Percentiles rank a stretch among this genome's conserved stretches.
phyloP scores from a whole-genome alignment of 495 filamentous ascomycete genomes.

The Friedmanniomyces simplex region DNA sequence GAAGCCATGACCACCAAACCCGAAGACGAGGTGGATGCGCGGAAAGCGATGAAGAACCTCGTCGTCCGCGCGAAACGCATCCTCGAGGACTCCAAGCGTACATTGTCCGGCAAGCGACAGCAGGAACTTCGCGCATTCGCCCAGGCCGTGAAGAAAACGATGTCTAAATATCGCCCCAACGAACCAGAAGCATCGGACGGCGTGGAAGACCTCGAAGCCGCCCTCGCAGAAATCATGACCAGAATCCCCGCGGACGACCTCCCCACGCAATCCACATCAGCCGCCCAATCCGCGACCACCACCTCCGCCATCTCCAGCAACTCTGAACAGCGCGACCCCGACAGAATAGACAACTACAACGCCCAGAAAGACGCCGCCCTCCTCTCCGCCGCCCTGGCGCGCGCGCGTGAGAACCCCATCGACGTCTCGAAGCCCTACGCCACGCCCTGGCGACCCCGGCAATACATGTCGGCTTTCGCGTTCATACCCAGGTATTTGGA shows the following conservation, averaged over 20 bases:
- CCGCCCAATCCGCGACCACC: background rate
- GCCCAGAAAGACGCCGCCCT: conserved; percentile 15
- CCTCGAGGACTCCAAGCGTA: conserved; percentile 39
- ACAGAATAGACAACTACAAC: conserved; percentile 3
- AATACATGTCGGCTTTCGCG: conserved; percentile 82
- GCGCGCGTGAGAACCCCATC: conserved; percentile 59
- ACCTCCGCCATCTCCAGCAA: conserved; percentile 2
- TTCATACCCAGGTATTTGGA: conserved; percentile 94
- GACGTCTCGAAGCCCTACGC: conserved; percentile 73
- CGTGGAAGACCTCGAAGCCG: conserved; percentile 12
- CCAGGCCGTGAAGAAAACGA: conserved; percentile 41
- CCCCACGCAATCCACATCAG: conserved; percentile 1
- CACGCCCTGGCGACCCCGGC: conserved; percentile 82
- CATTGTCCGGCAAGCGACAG: conserved; percentile 49
- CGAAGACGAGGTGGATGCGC: conserved; percentile 21
- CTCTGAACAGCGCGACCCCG: background rate
- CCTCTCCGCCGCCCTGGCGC: conserved; percentile 39
- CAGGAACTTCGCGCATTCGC: conserved; percentile 51
- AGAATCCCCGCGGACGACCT: conserved; percentile 15
- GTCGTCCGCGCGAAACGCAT: conserved; percentile 44
- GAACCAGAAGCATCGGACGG: background rate
- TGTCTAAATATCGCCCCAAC: conserved; percentile 26
- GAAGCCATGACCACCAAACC: conserved; percentile 8
- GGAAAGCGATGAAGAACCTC: conserved; percentile 40
- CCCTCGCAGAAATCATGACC: conserved; percentile 17